Evolutionary conservation across 2,329 filamentous ascomycete species (phyloP).

Genomic region (Blastomyces parvus): DNA sequence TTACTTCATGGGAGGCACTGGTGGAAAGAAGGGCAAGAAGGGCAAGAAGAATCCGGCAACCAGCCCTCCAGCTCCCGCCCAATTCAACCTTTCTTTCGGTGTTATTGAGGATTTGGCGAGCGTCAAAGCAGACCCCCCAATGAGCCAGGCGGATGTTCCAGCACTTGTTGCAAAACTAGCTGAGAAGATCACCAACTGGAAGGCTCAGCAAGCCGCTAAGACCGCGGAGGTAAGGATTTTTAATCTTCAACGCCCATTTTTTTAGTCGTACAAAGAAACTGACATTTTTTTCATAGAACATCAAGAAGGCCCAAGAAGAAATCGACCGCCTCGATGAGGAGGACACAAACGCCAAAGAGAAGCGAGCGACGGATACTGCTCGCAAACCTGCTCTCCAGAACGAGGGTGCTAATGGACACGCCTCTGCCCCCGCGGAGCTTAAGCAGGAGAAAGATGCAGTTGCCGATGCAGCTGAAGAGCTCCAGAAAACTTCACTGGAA

Average conservation of each 20-base stretch:
- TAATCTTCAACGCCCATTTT: background rate
- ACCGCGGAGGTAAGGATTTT: constrained; percentile 68
- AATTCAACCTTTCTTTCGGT: constrained; percentile 80
- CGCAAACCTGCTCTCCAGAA: constrained; percentile 46
- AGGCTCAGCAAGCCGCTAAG: constrained; percentile 77
- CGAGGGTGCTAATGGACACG: constrained; percentile 44
- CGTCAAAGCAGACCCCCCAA: constrained; percentile 78
- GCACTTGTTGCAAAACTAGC: constrained; percentile 77
- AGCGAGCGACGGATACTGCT: constrained; percentile 39
- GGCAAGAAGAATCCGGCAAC: constrained; percentile 41
- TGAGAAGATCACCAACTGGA: constrained; percentile 85
- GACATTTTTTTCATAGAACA: constrained; percentile 55
- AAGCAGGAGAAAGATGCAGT: constrained; percentile 51
- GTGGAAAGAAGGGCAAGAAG: constrained; percentile 79
- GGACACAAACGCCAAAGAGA: constrained; percentile 45
- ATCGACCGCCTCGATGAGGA: constrained; percentile 76
- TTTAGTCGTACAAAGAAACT: constrained; percentile 7
- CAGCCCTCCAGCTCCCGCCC: constrained; percentile 42
- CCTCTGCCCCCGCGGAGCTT: constrained; percentile 45
- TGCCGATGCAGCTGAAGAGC: constrained; percentile 49
- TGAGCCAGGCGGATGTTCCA: constrained; percentile 74
- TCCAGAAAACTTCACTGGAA: constrained; percentile 53
- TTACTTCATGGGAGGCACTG: constrained; percentile 63
- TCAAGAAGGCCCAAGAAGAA: constrained; percentile 92
- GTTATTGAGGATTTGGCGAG: constrained; percentile 84